Evolutionary conservation across 352 stramenopile species (phyloP), one percentile per base, ranked within the genome.

Genomic region (Pythium plurisporium): DNA sequence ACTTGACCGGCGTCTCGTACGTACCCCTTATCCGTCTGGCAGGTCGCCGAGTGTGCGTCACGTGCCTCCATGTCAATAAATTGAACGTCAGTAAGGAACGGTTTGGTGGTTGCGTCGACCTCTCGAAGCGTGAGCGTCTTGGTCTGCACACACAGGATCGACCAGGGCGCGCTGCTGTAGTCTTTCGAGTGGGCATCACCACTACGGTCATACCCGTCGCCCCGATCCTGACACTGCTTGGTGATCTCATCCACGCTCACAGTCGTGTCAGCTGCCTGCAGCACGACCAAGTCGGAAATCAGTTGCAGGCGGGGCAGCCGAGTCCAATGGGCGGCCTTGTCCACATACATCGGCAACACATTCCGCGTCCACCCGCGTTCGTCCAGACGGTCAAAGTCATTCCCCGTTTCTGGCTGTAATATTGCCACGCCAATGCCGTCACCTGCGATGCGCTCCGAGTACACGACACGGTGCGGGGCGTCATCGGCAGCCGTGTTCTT

Each of bases 151-250:
- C 72, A 81, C 38, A 81, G 72, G 31, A 81, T 78, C 27, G 72
- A 76, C 69, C 67, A 76, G 2, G 69, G 72, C 2, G 69, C 72
- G 6, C 44, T 41, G 43, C 59, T 68, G 38, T 81, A 81, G 44
- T 81, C 69, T 22, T 73, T 73, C 17, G 72, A 81, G 45, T 81
- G 72, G 10, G 64, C 69, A 30, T 81, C 72, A 1, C 72, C 72
- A 26, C 73, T 65, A n/a, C 72, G 61, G 42, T 69, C 57, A 44
- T 78, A 78, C 20, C 61, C 55, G 9, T 57, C 36, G 9, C 67
- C 69, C 0, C 67, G 48, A 0, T 30, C 36, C 1, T 45, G 52
- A 34, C 72, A 81, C 27, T 57, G 42, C 0, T 36, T 20, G 4
- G 67, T 74, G 34, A 81, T 46, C 5, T 72, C 65, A 12, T 81